Evolutionary conservation across 2,329 filamentous ascomycete species (phyloP).

Genomic region (Pseudocercospora cruenta): DNA sequence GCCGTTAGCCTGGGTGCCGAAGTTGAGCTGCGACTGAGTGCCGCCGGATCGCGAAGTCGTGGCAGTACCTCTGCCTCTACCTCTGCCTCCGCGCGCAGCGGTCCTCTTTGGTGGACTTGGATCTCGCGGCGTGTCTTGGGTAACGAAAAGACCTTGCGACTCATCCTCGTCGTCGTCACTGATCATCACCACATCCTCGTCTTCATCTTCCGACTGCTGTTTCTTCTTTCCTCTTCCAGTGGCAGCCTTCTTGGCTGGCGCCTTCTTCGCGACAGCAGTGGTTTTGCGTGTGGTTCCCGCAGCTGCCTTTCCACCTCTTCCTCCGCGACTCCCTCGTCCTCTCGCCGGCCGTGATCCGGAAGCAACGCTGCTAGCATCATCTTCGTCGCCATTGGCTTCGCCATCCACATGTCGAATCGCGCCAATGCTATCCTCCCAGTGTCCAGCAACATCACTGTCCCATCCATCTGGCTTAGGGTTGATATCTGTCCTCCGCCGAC

Average conservation of each 20-base stretch:
- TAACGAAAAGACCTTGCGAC: slow-evolving; percentile 49
- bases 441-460: slow-evolving; percentile 87
- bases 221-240: slow-evolving; percentile 47
- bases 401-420: slow-evolving; percentile 58
- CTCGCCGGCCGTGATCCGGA: slow-evolving; percentile 31
- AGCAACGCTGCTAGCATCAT: slow-evolving; percentile 37
- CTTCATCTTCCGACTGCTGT: slow-evolving; percentile 48
- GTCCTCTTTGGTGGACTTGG: slow-evolving; percentile 31
- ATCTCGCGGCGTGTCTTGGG: slow-evolving; percentile 28
- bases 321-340: slow-evolving; percentile 53
- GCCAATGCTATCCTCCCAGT: slow-evolving; percentile 79
- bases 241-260: slow-evolving; percentile 40
- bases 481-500: slow-evolving; percentile 43
- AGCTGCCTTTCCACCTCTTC: slow-evolving; percentile 45
- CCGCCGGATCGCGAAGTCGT: slow-evolving; percentile 15
- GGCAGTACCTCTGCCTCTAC: slow-evolving; percentile 20
- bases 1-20: slow-evolving; percentile 25
- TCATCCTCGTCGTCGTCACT: slow-evolving; percentile 54
- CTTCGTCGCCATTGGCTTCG: slow-evolving; percentile 48
- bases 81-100: slow-evolving; percentile 26
- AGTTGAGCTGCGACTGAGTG: slow-evolving; percentile 29
- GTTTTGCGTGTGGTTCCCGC: slow-evolving; percentile 47
- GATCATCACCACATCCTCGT: slow-evolving; percentile 46
- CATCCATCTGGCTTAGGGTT: slow-evolving; percentile 76
- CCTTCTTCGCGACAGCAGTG: slow-evolving; percentile 43